Base-by-base conservation (phyloP, 2,329 filamentous ascomycete genomes). In the Ophiocordyceps camponoti-leonardi region DNA sequence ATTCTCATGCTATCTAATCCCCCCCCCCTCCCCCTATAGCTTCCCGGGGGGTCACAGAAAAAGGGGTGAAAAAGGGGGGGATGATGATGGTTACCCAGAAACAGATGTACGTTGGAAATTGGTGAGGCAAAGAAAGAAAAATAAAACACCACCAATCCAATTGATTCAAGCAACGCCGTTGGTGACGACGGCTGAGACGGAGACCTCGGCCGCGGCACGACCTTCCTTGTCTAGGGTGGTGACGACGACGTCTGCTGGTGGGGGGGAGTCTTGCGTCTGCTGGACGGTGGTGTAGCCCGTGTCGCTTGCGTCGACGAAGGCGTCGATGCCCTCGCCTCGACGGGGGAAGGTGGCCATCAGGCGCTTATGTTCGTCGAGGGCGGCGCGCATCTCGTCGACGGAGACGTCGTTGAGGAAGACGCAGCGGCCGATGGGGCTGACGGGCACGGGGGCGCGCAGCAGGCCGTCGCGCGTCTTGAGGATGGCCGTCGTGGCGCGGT, bases 201-300 rank as follows among this genome's bases (percentile, higher is more conserved):
- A 37, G 16, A 37, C 35, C 35, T 37, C 35, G 35, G 35, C 16
- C 6, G 35, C 35, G 3, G 83, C 80, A 10, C 88, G 66, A 56
- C 88, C 84, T 81, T 87, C 86, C 64, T 88, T 88, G 63, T 87
- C 85, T 68, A 87, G 86, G 53, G 80, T 73, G 7, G 84, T 83
- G 1, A 88, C 83, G 0, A 78, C 84, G 45, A 88, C 82, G 7
- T 83, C 83, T 0, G 83, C 87, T 19, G 83, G 81, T n/a, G n/a
- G n/a, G n/a, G n/a, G n/a, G n/a, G n/a, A n/a, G n/a, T n/a, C n/a
- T 66, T 88, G 83, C 64, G 16, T 5, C 16, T 10, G 16, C 16
- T 37, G 35, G 6, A 37, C 16, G 16, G 35, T 37, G 0, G 62
- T 63, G 48, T 73, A 72, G 0, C 81, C 81, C 42, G 79, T 85